Evolutionary conservation across 176 grass and related monocot genomes (phyloP).

Genomic region (Carex parvula): DNA sequence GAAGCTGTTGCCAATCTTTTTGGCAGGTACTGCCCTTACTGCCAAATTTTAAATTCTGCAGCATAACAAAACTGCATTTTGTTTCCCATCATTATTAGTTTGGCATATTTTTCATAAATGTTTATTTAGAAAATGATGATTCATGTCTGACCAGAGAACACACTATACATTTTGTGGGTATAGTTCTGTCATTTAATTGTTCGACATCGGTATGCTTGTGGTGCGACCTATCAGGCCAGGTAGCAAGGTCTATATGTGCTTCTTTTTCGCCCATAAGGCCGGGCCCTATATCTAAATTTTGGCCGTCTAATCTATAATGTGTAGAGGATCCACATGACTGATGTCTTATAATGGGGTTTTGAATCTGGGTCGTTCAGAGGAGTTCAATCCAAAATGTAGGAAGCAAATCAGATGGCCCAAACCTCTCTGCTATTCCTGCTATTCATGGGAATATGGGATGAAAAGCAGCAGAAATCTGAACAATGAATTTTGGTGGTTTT

Average conservation of each 20-base stretch:
- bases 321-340: background rate
- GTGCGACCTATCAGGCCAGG: background rate
- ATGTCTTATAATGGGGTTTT: background rate
- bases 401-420: background rate
- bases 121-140: background rate
- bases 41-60: background rate
- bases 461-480: background rate
- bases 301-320: background rate
- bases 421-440: background rate
- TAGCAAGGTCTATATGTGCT: background rate
- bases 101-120: background rate
- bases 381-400: too few relatives aligned
- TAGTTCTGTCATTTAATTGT: background rate
- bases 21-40: slow-evolving; percentile 40
- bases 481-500: background rate
- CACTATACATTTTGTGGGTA: background rate
- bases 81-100: background rate
- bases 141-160: background rate
- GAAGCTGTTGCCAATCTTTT: slow-evolving; percentile 78
- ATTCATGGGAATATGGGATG: background rate
- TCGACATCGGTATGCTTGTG: background rate
- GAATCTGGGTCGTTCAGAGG: background rate
- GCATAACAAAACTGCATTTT: background rate
- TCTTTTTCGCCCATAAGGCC: background rate
- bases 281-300: background rate